Percentiles rank a stretch among this genome's conserved stretches.
phyloP scores from a whole-genome alignment of 768 basidiomycete species.

The Epithele typhae region DNA sequence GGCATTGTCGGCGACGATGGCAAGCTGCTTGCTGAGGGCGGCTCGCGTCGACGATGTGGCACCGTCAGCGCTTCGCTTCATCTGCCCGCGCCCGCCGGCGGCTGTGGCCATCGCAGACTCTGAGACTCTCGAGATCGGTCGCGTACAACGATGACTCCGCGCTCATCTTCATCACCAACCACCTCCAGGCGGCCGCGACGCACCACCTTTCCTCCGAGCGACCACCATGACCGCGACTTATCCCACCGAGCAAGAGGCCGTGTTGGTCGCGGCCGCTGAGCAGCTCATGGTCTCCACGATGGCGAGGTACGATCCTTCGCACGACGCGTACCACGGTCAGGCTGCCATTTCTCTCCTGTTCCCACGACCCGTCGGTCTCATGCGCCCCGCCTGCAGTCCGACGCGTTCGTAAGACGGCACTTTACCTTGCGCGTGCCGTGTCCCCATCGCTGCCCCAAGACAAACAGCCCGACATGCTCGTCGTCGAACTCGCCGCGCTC shows the following conservation, averaged over 20 bases:
- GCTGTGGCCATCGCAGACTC: too few relatives aligned
- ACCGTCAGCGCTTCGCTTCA: not conserved
- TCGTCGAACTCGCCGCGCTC: conserved; percentile 82
- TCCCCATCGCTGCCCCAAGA: conserved; percentile 16
- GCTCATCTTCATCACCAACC: not conserved
- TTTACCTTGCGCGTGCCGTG: conserved; percentile 56
- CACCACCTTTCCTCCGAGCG: not conserved
- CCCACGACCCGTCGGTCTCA: not conserved
- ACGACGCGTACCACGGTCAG: conserved; percentile 76
- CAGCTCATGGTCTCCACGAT: conserved; percentile 68
- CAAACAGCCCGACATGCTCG: conserved; percentile 59
- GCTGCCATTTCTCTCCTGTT: not conserved
- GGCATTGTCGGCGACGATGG: conserved; percentile 10
- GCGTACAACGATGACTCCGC: not conserved
- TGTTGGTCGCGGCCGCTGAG: conserved; percentile 54
- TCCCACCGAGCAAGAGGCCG: conserved; percentile 48
- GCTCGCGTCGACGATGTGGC: conserved; percentile 1
- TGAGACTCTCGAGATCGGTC: too few relatives aligned
- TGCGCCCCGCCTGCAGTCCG: conserved; percentile 45
- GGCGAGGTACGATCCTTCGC: conserved; percentile 76
- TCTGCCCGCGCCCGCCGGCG: too few relatives aligned
- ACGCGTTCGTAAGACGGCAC: conserved; percentile 75
- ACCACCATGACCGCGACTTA: conserved; percentile 27
- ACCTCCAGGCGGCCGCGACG: too few relatives aligned
- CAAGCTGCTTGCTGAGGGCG: too few relatives aligned